These are phyloP conservation scores for Clonostachys byssicola DNA, from an alignment of 2,329 filamentous ascomycete genomes.

Conservation along the genomic window DNA sequence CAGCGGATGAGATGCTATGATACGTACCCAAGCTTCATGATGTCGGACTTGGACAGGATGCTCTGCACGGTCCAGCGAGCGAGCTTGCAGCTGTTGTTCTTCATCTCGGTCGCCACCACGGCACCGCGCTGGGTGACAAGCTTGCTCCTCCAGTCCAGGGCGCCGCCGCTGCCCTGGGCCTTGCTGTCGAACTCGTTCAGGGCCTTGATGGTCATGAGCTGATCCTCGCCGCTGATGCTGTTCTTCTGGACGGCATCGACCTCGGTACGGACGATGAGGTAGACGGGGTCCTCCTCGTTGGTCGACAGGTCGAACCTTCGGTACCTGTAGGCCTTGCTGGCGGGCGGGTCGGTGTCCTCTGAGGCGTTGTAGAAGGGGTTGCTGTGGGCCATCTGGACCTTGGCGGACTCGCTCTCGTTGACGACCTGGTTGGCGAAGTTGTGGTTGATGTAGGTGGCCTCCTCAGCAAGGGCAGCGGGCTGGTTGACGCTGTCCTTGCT, in stretches of 20 bases:
- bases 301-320: conserved; percentile 92
- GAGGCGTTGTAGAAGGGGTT: conserved; percentile 97
- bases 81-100: conserved; percentile 99
- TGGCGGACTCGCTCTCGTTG: conserved; percentile 70
- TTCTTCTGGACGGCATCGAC: conserved; percentile 96
- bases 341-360: conserved; percentile 89
- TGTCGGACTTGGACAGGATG: conserved; percentile 93
- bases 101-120: conserved; percentile 98
- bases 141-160: conserved; percentile 96
- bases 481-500: conserved; percentile 95
- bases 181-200: conserved; percentile 99
- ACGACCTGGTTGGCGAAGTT: conserved; percentile 98
- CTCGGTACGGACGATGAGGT: conserved; percentile 91
- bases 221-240: conserved; percentile 85
- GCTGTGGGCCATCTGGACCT: conserved; percentile 79
- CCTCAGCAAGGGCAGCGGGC: conserved; percentile 86
- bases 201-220: conserved; percentile 88
- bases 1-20: background rate
- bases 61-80: conserved; percentile 96
- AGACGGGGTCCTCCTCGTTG: conserved; percentile 89
- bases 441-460: conserved; percentile 99
- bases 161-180: conserved; percentile 90
- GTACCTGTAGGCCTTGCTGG: conserved; percentile 98
- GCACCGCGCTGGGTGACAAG: conserved; percentile 92
- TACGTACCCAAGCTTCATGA: conserved; percentile 95